Evolutionary conservation across 176 grass and related monocot genomes (phyloP).

Genomic region (Musa beccarii): DNA sequence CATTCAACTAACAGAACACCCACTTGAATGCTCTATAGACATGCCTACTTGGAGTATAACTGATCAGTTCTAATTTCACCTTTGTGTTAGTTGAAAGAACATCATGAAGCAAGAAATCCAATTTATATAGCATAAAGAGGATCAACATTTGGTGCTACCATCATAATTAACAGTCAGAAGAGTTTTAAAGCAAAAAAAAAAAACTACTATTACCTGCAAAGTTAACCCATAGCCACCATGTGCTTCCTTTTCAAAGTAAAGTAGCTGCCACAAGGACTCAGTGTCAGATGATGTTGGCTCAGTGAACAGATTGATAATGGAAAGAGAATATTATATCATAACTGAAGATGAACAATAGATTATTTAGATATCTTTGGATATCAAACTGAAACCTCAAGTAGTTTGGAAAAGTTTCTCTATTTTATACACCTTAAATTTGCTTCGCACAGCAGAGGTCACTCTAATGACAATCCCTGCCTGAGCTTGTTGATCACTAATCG

Average conservation of each 20-base stretch:
- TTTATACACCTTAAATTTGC: conserved; percentile 92
- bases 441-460: conserved; percentile 71
- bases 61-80: too few relatives aligned
- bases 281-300: background rate
- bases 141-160: background rate
- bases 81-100: background rate
- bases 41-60: background rate
- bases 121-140: background rate
- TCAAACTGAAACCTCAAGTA: background rate
- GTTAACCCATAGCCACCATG: conserved; percentile 26
- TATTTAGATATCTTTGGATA: background rate
- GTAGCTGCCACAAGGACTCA: conserved; percentile 7
- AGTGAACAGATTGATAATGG: background rate
- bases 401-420: background rate
- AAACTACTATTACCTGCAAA: conserved; percentile 58
- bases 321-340: background rate
- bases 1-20: background rate
- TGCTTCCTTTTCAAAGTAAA: conserved; percentile 7
- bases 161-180: background rate
- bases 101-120: background rate
- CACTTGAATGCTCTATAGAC: background rate
- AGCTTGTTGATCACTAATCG: conserved; percentile 91
- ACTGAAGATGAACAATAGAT: background rate
- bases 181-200: background rate
- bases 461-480: conserved; percentile 82